Percentiles rank a stretch among this genome's conserved stretches.
Evolutionary conservation across 164 flowering plant genomes (phyloP).

Genomic region (Vitis cinerea): DNA sequence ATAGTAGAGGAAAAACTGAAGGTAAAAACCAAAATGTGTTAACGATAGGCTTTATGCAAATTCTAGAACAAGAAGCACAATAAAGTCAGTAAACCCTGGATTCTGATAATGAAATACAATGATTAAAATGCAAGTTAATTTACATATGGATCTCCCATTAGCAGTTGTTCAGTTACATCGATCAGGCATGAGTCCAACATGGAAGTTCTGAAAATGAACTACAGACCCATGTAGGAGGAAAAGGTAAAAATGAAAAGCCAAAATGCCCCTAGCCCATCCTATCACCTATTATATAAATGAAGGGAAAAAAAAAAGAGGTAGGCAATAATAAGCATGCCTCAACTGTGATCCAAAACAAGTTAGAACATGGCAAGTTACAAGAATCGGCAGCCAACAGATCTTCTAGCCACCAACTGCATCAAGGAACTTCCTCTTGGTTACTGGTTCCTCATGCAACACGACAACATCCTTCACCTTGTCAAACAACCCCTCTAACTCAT

Average conservation of each 20-base stretch:
- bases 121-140: neutral
- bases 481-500: slow-evolving; percentile 67
- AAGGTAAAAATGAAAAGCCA: neutral
- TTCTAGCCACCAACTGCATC: slow-evolving; percentile 49
- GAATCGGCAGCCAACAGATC: neutral
- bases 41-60: too few species aligned
- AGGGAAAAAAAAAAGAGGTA: neutral
- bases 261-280: neutral
- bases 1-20: too few species aligned
- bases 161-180: neutral
- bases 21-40: too few species aligned
- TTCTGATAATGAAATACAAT: too few species aligned
- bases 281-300: neutral
- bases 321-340: neutral
- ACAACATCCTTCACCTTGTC: slow-evolving; percentile 68
- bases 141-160: neutral
- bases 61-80: too few species aligned
- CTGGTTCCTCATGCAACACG: slow-evolving; percentile 59
- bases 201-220: neutral
- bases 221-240: neutral
- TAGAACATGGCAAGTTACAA: neutral
- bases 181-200: neutral
- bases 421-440: slow-evolving; percentile 60
- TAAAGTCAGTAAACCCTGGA: too few species aligned
- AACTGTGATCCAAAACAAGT: neutral